Conservation (phyloP, 306 rosid genomes). For the Pyrus communis region DNA sequence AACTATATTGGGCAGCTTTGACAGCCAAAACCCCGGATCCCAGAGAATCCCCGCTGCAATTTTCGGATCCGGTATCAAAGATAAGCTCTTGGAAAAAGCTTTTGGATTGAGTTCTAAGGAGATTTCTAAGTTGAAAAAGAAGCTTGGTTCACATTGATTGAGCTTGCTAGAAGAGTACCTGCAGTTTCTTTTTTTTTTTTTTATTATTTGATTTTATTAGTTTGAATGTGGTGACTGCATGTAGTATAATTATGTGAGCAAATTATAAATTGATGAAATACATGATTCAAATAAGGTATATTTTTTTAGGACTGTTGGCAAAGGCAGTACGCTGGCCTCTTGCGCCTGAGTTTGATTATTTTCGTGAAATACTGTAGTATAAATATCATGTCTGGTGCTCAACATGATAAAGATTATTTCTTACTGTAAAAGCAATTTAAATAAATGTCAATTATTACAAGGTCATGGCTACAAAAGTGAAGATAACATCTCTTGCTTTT, state of each 20-base stretch:
- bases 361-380: too few relatives aligned
- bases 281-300: not conserved
- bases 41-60: conserved; percentile 56
- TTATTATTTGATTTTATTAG: not conserved
- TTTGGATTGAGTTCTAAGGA: conserved; percentile 67
- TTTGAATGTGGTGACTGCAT: not conserved
- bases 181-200: too few relatives aligned
- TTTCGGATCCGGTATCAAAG: conserved; percentile 75
- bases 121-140: conserved; percentile 54
- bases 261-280: not conserved
- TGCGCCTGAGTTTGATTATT: not conserved
- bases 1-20: conserved; percentile 68
- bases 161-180: conserved; percentile 4
- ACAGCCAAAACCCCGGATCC: conserved; percentile 90
- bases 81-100: conserved; percentile 74
- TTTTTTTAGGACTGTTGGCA: not conserved
- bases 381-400: too few relatives aligned
- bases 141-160: conserved; percentile 33
- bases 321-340: too few relatives aligned
- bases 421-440: not conserved
- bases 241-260: not conserved
- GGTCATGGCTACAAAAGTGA: not conserved
- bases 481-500: not conserved
- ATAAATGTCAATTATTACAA: not conserved
- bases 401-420: not conserved